These are phyloP conservation scores for Populus ilicifolia DNA, from an alignment of 345 rosid genomes.

Conservation along the genomic window DNA sequence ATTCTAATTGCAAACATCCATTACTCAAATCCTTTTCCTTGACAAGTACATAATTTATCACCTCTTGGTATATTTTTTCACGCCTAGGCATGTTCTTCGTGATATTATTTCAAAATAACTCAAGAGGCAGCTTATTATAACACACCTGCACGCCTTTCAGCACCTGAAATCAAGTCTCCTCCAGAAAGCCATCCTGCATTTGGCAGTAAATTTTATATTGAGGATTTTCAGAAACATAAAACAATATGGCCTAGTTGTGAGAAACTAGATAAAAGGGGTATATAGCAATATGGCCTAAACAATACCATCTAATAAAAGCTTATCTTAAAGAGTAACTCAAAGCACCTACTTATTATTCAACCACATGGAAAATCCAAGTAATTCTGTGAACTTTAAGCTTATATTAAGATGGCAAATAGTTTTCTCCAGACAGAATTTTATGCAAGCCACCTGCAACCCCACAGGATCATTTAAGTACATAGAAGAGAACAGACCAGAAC, in stretches of 20 bases:
- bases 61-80: background rate
- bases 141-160: background rate
- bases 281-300: background rate
- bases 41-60: background rate
- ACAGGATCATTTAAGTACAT: background rate
- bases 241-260: background rate
- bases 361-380: background rate
- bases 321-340: background rate
- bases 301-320: background rate
- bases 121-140: constrained; percentile 1
- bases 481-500: background rate
- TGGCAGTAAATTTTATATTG: background rate
- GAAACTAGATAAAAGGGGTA: background rate
- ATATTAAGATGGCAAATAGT: background rate
- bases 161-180: background rate
- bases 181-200: constrained; percentile 12
- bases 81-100: background rate
- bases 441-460: background rate
- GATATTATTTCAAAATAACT: constrained; percentile 3
- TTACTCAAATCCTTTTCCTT: background rate
- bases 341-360: background rate
- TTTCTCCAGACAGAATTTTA: background rate
- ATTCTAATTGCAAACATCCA: background rate
- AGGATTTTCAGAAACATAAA: background rate
- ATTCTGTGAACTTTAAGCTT: background rate